phyloP scores from a whole-genome alignment of 2,329 filamentous ascomycete species.

The Epichloe glyceriae region DNA sequence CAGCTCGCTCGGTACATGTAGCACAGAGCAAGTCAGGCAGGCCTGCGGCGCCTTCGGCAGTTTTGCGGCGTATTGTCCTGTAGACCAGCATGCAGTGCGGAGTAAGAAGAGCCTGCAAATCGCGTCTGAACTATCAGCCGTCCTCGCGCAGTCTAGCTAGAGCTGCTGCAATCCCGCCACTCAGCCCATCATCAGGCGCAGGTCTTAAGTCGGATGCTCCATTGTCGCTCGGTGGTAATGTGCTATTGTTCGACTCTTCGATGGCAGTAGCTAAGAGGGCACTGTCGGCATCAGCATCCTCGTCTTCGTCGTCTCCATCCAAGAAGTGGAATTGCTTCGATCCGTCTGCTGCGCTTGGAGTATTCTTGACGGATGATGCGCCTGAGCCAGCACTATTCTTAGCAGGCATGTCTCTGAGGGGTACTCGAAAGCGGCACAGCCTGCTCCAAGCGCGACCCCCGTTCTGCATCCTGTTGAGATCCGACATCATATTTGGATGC shows the following conservation, averaged over 20 bases:
- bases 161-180: conserved; percentile 47
- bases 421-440: conserved; percentile 27
- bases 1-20: background rate
- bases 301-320: conserved; percentile 31
- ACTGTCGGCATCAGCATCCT: conserved; percentile 32
- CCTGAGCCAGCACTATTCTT: background rate
- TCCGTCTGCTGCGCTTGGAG: conserved; percentile 4
- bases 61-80: conserved; percentile 3
- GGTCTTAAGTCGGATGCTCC: conserved; percentile 6
- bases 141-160: conserved; percentile 42
- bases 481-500: conserved; percentile 7
- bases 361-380: conserved; percentile 1
- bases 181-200: conserved; percentile 23
- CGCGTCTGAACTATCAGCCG: conserved; percentile 8
- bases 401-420: conserved; percentile 26
- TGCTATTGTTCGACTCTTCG: conserved; percentile 32
- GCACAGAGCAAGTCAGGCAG: background rate
- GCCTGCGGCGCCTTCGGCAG: conserved; percentile 1
- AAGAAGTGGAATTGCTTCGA: conserved; percentile 25
- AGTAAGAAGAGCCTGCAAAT: background rate
- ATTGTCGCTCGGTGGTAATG: conserved; percentile 17
- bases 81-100: background rate
- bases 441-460: conserved; percentile 20
- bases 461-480: conserved; percentile 8
- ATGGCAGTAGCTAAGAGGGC: conserved; percentile 31